Evolutionary conservation across 305 asterid genomes (phyloP).

Genomic region (Solanum hybrid): DNA sequence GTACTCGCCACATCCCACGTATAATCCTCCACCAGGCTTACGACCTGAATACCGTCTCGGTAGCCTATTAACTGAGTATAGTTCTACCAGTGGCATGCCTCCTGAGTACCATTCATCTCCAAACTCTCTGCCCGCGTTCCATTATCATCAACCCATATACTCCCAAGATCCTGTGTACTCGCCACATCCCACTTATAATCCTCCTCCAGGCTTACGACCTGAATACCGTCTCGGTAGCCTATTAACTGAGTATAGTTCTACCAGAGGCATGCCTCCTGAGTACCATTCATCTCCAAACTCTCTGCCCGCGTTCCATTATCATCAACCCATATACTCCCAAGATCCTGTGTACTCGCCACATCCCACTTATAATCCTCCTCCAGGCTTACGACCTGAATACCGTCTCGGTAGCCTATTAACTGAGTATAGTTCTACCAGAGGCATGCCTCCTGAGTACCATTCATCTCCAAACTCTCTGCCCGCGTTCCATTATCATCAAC

Average conservation of each 20-base stretch:
- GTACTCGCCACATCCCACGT: constrained; percentile 14
- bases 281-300: constrained; percentile 3
- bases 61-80: constrained; percentile 14
- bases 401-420: neutral
- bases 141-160: neutral
- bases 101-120: constrained; percentile 5
- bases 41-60: constrained; percentile 4
- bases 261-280: constrained; percentile 6
- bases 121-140: neutral
- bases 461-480: neutral
- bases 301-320: constrained; percentile 6
- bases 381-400: constrained; percentile 17
- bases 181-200: constrained; percentile 4
- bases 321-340: neutral
- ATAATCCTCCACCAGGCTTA: constrained; percentile 19
- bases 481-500: constrained; percentile 1
- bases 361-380: constrained; percentile 12
- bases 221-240: neutral
- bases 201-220: constrained; percentile 19
- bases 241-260: constrained; percentile 21
- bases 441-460: constrained; percentile 2
- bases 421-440: constrained; percentile 25
- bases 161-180: neutral
- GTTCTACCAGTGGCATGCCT: constrained; percentile 13
- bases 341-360: neutral